Evolutionary conservation across 2,329 filamentous ascomycete species (phyloP).

Genomic region (Ploettnerulaceae sp.): DNA sequence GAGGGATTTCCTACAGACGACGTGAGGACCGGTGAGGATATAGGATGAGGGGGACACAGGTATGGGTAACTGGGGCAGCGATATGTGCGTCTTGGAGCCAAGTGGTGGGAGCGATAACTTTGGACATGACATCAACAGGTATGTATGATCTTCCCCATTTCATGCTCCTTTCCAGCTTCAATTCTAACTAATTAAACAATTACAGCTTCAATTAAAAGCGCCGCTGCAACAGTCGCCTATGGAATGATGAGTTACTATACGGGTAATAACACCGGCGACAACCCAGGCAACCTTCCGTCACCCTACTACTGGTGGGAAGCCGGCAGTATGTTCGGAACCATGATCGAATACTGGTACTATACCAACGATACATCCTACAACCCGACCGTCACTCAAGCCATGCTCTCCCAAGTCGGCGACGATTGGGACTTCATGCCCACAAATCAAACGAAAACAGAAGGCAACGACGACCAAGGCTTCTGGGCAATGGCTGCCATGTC

Average conservation of each 20-base stretch:
- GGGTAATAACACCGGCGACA: slow-evolving; percentile 44
- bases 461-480: slow-evolving; percentile 71
- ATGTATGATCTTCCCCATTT: not conserved
- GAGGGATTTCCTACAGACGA: not conserved
- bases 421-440: slow-evolving; percentile 71
- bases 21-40: not conserved
- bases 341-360: slow-evolving; percentile 81
- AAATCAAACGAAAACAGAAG: slow-evolving; percentile 55
- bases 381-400: slow-evolving; percentile 50
- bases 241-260: slow-evolving; percentile 50
- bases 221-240: slow-evolving; percentile 37
- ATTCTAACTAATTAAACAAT: slow-evolving; percentile 8
- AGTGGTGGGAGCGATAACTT: slow-evolving; percentile 12
- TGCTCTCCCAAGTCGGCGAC: slow-evolving; percentile 68
- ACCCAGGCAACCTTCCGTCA: slow-evolving; percentile 45
- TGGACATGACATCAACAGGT: slow-evolving; percentile 20
- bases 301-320: slow-evolving; percentile 57
- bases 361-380: slow-evolving; percentile 70
- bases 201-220: slow-evolving; percentile 32
- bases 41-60: slow-evolving; percentile 17
- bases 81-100: slow-evolving; percentile 16
- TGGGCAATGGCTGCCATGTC: slow-evolving; percentile 68
- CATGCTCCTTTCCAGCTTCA: not conserved
- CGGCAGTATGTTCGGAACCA: slow-evolving; percentile 67
- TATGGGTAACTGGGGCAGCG: slow-evolving; percentile 12